A percentile compares a stretch with the other conserved stretches of the same genome.
These are phyloP conservation scores for Tolypocladium amazonense DNA, from an alignment of 2,329 filamentous ascomycete species.

Conservation along the genomic window DNA sequence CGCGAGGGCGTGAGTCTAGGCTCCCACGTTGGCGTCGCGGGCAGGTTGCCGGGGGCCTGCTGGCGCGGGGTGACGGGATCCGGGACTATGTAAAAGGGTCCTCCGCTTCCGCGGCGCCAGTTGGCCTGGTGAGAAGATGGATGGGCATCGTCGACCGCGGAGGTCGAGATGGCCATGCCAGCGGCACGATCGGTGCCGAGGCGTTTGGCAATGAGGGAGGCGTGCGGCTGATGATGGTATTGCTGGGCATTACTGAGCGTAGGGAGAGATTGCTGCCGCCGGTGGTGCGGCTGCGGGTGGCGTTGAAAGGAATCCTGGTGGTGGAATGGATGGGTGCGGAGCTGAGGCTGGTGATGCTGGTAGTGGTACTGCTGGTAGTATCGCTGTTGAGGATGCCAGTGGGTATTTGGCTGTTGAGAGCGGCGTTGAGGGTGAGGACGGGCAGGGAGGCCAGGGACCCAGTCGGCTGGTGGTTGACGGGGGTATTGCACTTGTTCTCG, in stretches of 20 bases:
- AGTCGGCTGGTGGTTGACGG: background rate
- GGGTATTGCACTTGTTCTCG: background rate
- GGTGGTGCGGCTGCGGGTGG: constrained; percentile 8
- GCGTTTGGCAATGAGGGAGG: constrained; percentile 40
- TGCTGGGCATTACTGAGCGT: constrained; percentile 5
- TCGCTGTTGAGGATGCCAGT: constrained; percentile 7
- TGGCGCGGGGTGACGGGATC: background rate
- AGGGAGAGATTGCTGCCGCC: constrained; percentile 10
- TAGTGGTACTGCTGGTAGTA: constrained; percentile 8
- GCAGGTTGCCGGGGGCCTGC: constrained; percentile 2
- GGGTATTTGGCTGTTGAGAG: constrained; percentile 5
- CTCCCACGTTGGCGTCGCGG: constrained; percentile 22
- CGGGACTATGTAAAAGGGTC: background rate
- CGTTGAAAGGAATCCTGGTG: constrained; percentile 2
- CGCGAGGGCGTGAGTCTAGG: constrained; percentile 57
- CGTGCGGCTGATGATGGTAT: constrained; percentile 5
- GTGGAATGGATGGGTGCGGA: background rate
- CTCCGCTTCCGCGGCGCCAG: constrained; percentile 3
- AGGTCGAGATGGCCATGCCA: constrained; percentile 27
- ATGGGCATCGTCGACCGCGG: background rate
- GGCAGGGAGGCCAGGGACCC: constrained; percentile 5
- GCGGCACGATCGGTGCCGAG: constrained; percentile 38
- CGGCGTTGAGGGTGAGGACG: constrained; percentile 5
- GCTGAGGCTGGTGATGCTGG: constrained; percentile 2
- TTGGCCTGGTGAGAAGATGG: background rate